Base-by-base conservation (phyloP, 768 basidiomycete genomes). In the Coprinellus micaceus region DNA sequence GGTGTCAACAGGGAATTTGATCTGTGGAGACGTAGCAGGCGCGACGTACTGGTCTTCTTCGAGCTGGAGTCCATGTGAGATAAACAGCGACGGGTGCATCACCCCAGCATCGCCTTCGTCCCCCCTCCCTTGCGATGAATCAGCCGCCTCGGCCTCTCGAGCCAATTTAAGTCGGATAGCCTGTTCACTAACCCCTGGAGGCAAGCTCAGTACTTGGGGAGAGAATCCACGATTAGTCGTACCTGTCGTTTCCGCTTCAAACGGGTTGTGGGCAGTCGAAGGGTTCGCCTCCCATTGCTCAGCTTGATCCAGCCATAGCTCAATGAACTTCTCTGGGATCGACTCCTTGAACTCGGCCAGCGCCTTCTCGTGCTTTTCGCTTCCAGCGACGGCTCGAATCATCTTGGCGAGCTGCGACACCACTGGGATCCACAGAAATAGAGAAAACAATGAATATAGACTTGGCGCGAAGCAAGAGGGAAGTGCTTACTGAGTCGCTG, bases 231-330 rank as follows among this genome's bases (percentile, higher is more conserved):
- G 7, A 33, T 43, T n/a, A n/a, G n/a, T n/a, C n/a, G n/a, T 21
- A 43, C 40, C 40, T 21, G 6, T 9, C 40, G 40, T 43, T 21
- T 43, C 10, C 10, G 40, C 40, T 19, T 43, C 52, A 51, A 58
- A 69, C 1, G 69, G 69, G 57, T 71, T 71, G 10, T 58, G 53
- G 10, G 6, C 19, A 1, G 55, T 54, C 9, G 40, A 40, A 19
- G 41, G 41, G 25, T 67, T 62, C 1, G 29, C 52, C 43, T 71
- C 69, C 67, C 67, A 71, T 5, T 47, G 50, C n/a, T 57, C 39
- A 1, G 66, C 51, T 25, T 49, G 28, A 6, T 15, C 45, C 22
- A 22, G 58, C 64, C 64, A 69, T 17, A 47, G 29, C 12, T 4
- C 17, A 1, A 60, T 33, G 12, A 49, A 50, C 1, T 58, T 53